Percentiles rank a stretch among this genome's conserved stretches.
phyloP scores from a whole-genome alignment of 176 grass and related monocot genomes.

The Aegilops tauschii region DNA sequence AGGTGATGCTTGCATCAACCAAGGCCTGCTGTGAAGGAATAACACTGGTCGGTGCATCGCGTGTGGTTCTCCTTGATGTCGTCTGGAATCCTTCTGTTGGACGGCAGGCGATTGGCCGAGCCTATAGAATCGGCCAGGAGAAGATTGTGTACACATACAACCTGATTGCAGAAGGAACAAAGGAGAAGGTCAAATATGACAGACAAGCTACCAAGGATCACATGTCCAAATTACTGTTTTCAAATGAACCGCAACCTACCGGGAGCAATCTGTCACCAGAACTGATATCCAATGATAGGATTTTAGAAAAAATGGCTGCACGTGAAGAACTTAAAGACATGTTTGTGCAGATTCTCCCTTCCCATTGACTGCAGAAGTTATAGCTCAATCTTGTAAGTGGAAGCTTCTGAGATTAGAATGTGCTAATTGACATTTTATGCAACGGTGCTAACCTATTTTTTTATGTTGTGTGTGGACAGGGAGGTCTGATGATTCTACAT shows the following conservation, averaged over 20 bases:
- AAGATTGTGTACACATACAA: conserved; percentile 80
- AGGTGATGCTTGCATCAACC: conserved; percentile 60
- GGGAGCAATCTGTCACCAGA: conserved; percentile 10
- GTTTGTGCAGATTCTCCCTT: conserved; percentile 44
- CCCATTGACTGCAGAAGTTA: conserved; percentile 15
- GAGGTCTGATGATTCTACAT: not conserved
- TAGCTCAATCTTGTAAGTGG: conserved; percentile 7
- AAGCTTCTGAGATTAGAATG: not conserved
- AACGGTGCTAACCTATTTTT: not conserved
- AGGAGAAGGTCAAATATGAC: conserved; percentile 53
- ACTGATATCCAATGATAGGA: conserved; percentile 40
- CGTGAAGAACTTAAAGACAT: conserved; percentile 48
- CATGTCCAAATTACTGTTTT: conserved; percentile 56
- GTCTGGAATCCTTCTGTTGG: conserved; percentile 79
- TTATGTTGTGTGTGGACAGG: not conserved
- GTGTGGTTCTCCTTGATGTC: conserved; percentile 80
- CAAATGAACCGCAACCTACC: not conserved
- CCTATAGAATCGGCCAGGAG: conserved; percentile 77
- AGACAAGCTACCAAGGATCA: conserved; percentile 53
- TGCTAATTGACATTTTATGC: not conserved
- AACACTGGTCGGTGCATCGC: conserved; percentile 64
- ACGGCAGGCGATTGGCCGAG: conserved; percentile 73
- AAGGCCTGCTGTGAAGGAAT: conserved; percentile 45
- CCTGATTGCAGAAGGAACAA: conserved; percentile 49
- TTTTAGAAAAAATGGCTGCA: conserved; percentile 58